A percentile compares a stretch with the other conserved stretches of the same genome.
phyloP scores from a whole-genome alignment of 306 rosid species.

The Lupinus albus region DNA sequence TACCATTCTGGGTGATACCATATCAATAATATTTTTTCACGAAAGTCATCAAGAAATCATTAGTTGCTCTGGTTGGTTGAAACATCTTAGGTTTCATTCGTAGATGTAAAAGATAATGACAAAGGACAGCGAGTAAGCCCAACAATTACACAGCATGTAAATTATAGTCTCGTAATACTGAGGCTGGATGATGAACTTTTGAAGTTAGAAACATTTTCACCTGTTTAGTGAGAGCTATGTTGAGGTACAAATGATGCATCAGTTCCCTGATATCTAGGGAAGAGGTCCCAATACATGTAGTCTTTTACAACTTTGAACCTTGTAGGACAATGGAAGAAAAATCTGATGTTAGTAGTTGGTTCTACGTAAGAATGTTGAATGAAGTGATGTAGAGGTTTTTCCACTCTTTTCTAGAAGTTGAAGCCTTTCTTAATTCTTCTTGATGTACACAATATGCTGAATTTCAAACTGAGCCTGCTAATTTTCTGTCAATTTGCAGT shows the following conservation, averaged over 20 bases:
- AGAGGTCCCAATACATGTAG: background rate
- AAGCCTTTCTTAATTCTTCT: conserved; percentile 20
- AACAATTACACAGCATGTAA: background rate
- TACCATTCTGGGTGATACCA: conserved; percentile 27
- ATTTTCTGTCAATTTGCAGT: conserved; percentile 53
- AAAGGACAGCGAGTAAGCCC: background rate
- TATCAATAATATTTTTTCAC: background rate
- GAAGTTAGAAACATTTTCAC: background rate
- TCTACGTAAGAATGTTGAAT: conserved; percentile 2
- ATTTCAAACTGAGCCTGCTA: conserved; percentile 18
- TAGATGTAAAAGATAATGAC: conserved; percentile 6
- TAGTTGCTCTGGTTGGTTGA: conserved; percentile 15
- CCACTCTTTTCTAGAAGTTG: conserved; percentile 9
- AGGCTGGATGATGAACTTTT: background rate
- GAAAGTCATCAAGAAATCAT: conserved; percentile 24
- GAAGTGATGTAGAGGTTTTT: conserved; percentile 3
- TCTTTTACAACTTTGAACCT: background rate
- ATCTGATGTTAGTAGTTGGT: background rate
- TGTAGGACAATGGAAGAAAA: background rate
- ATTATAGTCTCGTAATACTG: background rate
- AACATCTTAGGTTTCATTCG: conserved; percentile 15
- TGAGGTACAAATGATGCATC: background rate
- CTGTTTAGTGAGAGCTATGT: background rate
- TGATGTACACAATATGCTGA: conserved; percentile 13
- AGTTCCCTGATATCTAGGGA: background rate